These are phyloP conservation scores for Fusarium nygamai DNA, from an alignment of 2,329 filamentous ascomycete species.

Conservation along the genomic window DNA sequence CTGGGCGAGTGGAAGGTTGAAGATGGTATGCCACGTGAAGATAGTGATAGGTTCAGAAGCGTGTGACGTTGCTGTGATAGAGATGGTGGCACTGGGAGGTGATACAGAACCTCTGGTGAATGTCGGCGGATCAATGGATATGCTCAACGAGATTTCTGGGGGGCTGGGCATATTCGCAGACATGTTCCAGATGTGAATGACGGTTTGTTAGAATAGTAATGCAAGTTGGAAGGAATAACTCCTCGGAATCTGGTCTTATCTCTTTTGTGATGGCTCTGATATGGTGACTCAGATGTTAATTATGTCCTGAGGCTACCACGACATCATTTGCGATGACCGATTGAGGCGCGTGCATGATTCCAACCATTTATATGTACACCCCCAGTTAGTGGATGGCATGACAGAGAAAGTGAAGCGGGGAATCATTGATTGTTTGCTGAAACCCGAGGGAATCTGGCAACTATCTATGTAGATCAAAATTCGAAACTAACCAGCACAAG, in stretches of 20 bases:
- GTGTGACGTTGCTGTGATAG: background rate
- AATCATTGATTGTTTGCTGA: too few relatives aligned
- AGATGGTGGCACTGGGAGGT: background rate
- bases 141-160: rapidly evolving
- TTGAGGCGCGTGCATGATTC: too few relatives aligned
- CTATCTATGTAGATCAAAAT: too few relatives aligned
- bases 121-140: background rate
- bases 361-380: too few relatives aligned
- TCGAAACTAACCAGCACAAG: too few relatives aligned
- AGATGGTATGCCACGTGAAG: background rate
- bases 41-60: background rate
- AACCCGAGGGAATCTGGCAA: too few relatives aligned
- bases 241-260: too few relatives aligned
- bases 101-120: background rate
- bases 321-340: too few relatives aligned
- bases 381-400: too few relatives aligned
- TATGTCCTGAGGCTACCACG: too few relatives aligned
- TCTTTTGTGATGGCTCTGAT: rapidly evolving
- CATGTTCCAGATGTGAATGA: background rate
- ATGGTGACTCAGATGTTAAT: background rate
- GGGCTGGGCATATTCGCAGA: background rate
- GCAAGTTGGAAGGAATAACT: rapidly evolving
- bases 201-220: too few relatives aligned
- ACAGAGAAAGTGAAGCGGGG: too few relatives aligned
- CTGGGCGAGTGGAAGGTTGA: background rate